These are phyloP conservation scores for Cryptococcus sp. DNA, from an alignment of 1,284 basidiomycete genomes.

Conservation along the genomic window DNA sequence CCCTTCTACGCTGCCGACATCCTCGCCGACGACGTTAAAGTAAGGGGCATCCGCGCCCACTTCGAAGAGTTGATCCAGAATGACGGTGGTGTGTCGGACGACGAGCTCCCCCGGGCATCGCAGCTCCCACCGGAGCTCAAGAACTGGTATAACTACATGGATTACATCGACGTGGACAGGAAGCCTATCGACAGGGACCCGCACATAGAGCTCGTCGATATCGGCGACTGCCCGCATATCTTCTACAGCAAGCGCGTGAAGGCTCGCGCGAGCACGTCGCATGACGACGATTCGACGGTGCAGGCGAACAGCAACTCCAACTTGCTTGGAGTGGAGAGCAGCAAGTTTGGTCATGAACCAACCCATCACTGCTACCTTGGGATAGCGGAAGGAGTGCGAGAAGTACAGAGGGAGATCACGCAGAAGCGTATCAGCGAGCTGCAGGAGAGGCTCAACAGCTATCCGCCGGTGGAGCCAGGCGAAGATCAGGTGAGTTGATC, in stretches of 20 bases:
- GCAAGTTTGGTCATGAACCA: slow-evolving; percentile 83
- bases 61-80: slow-evolving; percentile 62
- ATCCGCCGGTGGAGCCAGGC: slow-evolving; percentile 1
- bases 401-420: slow-evolving; percentile 67
- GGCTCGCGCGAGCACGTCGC: slow-evolving; percentile 44
- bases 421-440: slow-evolving; percentile 53
- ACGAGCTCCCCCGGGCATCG: slow-evolving; percentile 20
- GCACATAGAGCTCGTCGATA: slow-evolving; percentile 65
- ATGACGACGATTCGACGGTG: slow-evolving; percentile 15
- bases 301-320: slow-evolving; percentile 4
- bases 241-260: slow-evolving; percentile 68
- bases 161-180: slow-evolving; percentile 80
- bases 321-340: slow-evolving; percentile 49
- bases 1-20: slow-evolving; percentile 91
- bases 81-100: slow-evolving; percentile 48
- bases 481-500: slow-evolving; percentile 12
- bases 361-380: slow-evolving; percentile 83
- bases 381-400: slow-evolving; percentile 59
- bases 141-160: slow-evolving; percentile 74
- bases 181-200: slow-evolving; percentile 57
- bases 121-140: slow-evolving; percentile 43
- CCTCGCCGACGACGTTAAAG: slow-evolving; percentile 69
- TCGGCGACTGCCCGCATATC: slow-evolving; percentile 75
- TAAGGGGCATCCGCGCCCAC: slow-evolving; percentile 73
- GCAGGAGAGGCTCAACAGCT: slow-evolving; percentile 16